Evolutionary conservation across 2,329 filamentous ascomycete genomes (phyloP), one percentile per base, ranked within the genome.

Genomic region (Trichoderma arundinaceum): DNA sequence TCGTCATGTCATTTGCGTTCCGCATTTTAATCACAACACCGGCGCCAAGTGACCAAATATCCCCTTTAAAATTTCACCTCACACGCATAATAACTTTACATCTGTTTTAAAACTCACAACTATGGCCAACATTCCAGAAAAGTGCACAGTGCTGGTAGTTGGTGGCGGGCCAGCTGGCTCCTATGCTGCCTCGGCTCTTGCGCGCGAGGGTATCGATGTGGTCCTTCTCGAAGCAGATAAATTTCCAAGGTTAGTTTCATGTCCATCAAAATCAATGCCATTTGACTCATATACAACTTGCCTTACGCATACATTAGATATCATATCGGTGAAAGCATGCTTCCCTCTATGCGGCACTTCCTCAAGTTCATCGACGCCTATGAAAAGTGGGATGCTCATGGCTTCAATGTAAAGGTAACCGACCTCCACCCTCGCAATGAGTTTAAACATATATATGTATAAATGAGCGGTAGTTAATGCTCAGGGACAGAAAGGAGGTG

Each of bases 91-190:
- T 9, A 44, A 17, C 22, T 19, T 3, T 38, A 8, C 13, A n/a
- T 51, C 13, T 32, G 1, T 7, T 32, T 39, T 2, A 8, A 5
- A 6, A 51, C 7, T 8, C 17, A 2, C 17, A 54, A 58, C 9
- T 43, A 64, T 64, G 61, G 19, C 76, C 64, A 48, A 33, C n/a
- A 17, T 64, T 17, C 72, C 74, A 3, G 62, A 69, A 41, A 54
- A 68, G 8, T 74, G 71, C 52, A 75, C 73, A 6, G 80, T 82
- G 0, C 73, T 82, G 1, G 78, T 83, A 7, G 68, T 82, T 1
- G 81, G 81, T 5, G 80, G 79, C 22, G 81, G 81, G 4, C 81
- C 81, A 6, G 79, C 70, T 0, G 81, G 82, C 2, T 83, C 82
- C 0, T 83, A 81, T 62, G 67, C 79, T 1, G 80, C 82, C 5